A percentile compares a stretch with the other conserved stretches of the same genome.
Conservation (phyloP, 495 filamentous ascomycete genomes). For the Penicillium antarcticum region DNA sequence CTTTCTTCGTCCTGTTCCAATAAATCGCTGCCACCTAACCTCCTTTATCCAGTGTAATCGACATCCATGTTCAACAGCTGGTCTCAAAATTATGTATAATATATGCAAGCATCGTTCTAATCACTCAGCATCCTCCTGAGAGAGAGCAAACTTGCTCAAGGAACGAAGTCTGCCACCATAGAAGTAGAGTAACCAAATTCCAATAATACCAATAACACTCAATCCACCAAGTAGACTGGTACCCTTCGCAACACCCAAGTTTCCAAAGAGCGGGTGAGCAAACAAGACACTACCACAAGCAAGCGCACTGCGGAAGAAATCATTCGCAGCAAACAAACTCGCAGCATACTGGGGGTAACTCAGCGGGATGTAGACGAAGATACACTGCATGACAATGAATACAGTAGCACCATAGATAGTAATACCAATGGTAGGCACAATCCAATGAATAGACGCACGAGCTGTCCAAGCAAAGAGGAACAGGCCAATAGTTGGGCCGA, state of each 20-base stretch:
- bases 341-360: constrained; percentile 63
- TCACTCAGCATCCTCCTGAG: background rate
- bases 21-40: no score
- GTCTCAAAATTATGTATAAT: no score
- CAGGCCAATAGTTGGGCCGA: constrained; percentile 53
- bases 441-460: constrained; percentile 56
- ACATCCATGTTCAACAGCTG: no score
- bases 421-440: constrained; percentile 57
- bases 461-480: constrained; percentile 66
- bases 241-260: constrained; percentile 55
- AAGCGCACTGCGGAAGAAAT: constrained; percentile 52
- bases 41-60: no score
- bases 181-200: constrained; percentile 41
- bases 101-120: background rate
- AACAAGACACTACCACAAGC: constrained; percentile 59
- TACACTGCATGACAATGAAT: constrained; percentile 57
- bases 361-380: constrained; percentile 63
- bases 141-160: constrained; percentile 29
- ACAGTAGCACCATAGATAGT: constrained; percentile 48
- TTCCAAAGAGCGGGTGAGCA: constrained; percentile 51
- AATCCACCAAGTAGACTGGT: constrained; percentile 54
- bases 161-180: constrained; percentile 23
- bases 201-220: constrained; percentile 52
- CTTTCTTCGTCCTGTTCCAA: no score
- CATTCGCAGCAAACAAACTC: constrained; percentile 59